Percentiles rank a stretch among this genome's conserved stretches.
Conservation (phyloP, 345 rosid genomes). For the Hibiscus syriacus region DNA sequence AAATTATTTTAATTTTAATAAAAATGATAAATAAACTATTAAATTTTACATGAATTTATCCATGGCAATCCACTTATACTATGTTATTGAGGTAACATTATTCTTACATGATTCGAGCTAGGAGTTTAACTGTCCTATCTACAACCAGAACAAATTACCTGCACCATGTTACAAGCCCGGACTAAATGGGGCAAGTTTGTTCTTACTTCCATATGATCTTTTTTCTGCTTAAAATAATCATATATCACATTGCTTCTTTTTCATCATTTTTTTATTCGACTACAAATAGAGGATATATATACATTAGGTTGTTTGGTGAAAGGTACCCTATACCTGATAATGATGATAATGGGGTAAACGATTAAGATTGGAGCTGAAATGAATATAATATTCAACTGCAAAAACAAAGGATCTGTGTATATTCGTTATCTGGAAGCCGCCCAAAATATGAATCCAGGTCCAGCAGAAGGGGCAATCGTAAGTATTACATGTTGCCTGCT, state of each 20-base stretch:
- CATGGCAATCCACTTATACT: too few relatives aligned
- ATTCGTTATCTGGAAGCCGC: not conserved
- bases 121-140: not conserved
- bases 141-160: not conserved
- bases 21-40: too few relatives aligned
- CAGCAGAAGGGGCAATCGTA: conserved; percentile 15
- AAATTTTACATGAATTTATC: too few relatives aligned
- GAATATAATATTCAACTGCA: conserved; percentile 3
- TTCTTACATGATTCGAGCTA: not conserved
- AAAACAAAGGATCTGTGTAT: conserved; percentile 6
- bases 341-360: not conserved
- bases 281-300: not conserved
- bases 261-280: not conserved
- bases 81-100: too few relatives aligned
- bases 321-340: conserved; percentile 31
- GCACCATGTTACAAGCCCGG: conserved; percentile 13
- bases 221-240: conserved; percentile 15
- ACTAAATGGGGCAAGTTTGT: conserved; percentile 14
- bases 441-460: not conserved
- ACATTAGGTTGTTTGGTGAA: conserved; percentile 17
- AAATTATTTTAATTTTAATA: too few relatives aligned
- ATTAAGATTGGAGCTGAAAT: not conserved
- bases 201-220: too few relatives aligned
- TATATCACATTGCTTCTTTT: conserved; percentile 17
- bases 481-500: conserved; percentile 10